Base-by-base conservation (phyloP, 306 rosid genomes). In the Parietaria judaica region DNA sequence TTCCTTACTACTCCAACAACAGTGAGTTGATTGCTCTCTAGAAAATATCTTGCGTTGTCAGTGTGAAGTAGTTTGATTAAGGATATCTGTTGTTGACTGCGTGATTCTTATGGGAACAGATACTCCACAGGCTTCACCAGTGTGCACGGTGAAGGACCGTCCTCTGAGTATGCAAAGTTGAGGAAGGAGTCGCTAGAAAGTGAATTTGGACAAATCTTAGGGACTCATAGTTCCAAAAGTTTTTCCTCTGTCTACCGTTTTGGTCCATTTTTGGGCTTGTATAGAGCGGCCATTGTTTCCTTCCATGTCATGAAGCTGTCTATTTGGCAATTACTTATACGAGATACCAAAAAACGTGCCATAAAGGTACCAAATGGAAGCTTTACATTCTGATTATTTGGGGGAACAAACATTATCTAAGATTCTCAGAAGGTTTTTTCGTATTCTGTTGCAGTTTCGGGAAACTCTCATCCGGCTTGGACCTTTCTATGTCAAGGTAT, bases 401-500 rank as follows among this genome's bases (percentile, higher is more conserved):
- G 60, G 39, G 9, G 10, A 14, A 46, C n/a, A 60, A 41, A 50
- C 58, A 61, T 61, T 55, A 51, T 41, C 73, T 63, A 47, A 74
- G 67, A 70, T 70, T 65, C 49, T 65, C 74, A 67, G 71, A 74
- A 72, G 53, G 66, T 64, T 77, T 49, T 63, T 17, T 59, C 56
- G 67, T 7, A 66, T 60, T 75, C 46, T 84, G 54, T 82, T 86
- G 94, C 94, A 92, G 98, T 92, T 92, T 73, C 88, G 98, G 8
- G 78, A 92, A 84, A 92, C 98, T 66, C 80, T 92, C n/a, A 88
- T 92, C 70, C 78, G 50, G 61, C 73, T 92, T 86, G 98, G 98
- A 65, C 98, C 98, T 66, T 92, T 92, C 88, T 92, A 92, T 72
- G 56, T 84, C 66, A 92, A 92, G 98, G 98, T 74, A 86, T 88